Evolutionary conservation across 495 filamentous ascomycete genomes (phyloP).

Genomic region (Aspergillus biplanus): DNA sequence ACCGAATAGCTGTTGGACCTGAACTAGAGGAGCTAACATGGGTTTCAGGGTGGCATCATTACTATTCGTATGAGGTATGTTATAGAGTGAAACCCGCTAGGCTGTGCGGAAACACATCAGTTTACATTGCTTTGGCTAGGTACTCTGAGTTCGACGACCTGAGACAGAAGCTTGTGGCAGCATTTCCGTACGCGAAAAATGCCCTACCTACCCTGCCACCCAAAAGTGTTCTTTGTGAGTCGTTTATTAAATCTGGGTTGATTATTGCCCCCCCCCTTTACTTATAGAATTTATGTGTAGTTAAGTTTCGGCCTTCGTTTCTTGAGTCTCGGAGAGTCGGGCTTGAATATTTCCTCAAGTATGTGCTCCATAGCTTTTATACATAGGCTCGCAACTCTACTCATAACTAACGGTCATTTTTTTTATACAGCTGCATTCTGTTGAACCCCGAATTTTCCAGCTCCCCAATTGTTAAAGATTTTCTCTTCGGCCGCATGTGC

Average conservation of each 20-base stretch:
- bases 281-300: constrained; percentile 34
- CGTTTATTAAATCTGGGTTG: not conserved
- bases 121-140: constrained; percentile 36
- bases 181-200: constrained; percentile 67
- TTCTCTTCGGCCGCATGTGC: constrained; percentile 57
- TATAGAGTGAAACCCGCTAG: not conserved
- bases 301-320: constrained; percentile 69
- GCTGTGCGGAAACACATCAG: not conserved
- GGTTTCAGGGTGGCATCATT: constrained; percentile 59
- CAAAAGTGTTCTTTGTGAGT: constrained; percentile 71
- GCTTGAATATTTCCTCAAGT: constrained; percentile 75
- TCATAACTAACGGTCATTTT: constrained; percentile 4
- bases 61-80: constrained; percentile 61
- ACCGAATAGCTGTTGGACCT: constrained; percentile 2
- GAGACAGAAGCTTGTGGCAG: constrained; percentile 56
- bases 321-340: constrained; percentile 67
- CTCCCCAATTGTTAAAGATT: constrained; percentile 71
- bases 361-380: constrained; percentile 30
- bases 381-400: not conserved
- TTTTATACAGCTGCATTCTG: constrained; percentile 57
- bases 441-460: constrained; percentile 72
- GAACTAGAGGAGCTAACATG: constrained; percentile 23
- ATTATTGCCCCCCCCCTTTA: constrained; percentile 5
- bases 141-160: constrained; percentile 76
- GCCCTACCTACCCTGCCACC: constrained; percentile 69